Base-by-base conservation (phyloP, 805 yeast species). In the Metschnikowia gelsemii region DNA sequence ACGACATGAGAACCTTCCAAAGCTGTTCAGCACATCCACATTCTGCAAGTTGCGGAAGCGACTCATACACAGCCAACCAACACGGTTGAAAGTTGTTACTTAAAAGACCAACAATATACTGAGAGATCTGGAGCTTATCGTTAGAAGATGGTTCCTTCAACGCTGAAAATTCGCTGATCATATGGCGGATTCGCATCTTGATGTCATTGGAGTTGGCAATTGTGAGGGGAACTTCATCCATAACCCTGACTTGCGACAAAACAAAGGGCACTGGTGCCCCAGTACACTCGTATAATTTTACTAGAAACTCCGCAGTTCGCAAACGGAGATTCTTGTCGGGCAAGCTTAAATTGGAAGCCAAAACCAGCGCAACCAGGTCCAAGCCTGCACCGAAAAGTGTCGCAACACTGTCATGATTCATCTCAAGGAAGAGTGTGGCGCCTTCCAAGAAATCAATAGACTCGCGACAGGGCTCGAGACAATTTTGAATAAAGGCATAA, bases 61-160 rank as follows among this genome's bases (percentile, higher is more conserved):
- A 73, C 46, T 83, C 91, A 40, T 72, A 64, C 2, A 85, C 84
- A 4, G 84, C 88, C 14, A 78, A 75, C 96, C 96, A 89, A 11
- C 84, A 73, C 0, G 98, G 98, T 42, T 87, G 84, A 52, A 91
- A 88, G 43, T 78, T 76, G 24, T 81, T 80, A 3, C 87, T 71
- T 31, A 90, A 63, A 45, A 85, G 72, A 24, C 98, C 98, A 40
- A 69, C 57, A 17, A 61, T 38, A 38, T 52, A 69, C 21, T 56
- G 51, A 30, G 37, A 35, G 23, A 35, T 18, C 30, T 18, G 43
- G 37, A 26, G 32, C 20, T 22, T 35, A 21, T 37, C 36, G 22
- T 7, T 29, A 14, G 21, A 9, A 1, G 46, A 28, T 27, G 35
- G 32, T 17, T 24, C 20, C 19, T 24, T 22, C 21, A 32, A 24